phyloP scores from a whole-genome alignment of 2,329 filamentous ascomycete species.

The Myriosclerotinia duriaeana region DNA sequence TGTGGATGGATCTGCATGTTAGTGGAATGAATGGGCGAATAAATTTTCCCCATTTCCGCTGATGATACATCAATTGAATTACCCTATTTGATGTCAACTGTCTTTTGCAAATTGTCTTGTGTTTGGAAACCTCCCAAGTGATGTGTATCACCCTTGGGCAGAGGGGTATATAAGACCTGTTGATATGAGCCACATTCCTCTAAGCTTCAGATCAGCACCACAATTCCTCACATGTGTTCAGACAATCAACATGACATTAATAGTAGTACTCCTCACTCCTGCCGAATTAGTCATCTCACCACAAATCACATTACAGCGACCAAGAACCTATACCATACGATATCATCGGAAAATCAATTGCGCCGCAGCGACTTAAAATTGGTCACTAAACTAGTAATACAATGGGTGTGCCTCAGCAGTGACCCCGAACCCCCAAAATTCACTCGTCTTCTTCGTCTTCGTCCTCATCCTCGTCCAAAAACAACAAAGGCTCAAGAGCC shows the following conservation, averaged over 20 bases:
- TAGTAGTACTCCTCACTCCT: not conserved
- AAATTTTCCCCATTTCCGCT: not conserved
- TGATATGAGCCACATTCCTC: not conserved
- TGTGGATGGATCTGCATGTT: not conserved
- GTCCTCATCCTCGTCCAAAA: not conserved
- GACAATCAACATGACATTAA: not conserved
- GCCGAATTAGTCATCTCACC: not conserved
- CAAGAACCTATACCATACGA: not conserved
- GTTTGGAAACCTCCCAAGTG: not conserved
- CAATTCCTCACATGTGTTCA: not conserved
- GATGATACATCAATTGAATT: constrained; percentile 18
- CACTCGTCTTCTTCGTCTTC: not conserved
- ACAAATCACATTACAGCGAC: not conserved
- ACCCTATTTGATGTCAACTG: not conserved
- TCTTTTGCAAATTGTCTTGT: not conserved
- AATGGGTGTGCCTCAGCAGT: not conserved
- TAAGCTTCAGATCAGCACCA: not conserved
- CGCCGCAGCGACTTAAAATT: not conserved
- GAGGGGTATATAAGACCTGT: not conserved
- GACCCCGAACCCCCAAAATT: not conserved
- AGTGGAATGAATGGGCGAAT: not conserved
- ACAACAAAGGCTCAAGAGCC: not conserved
- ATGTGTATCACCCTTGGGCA: not conserved
- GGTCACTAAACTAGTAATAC: not conserved
- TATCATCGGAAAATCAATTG: not conserved